Evolutionary conservation across 2,329 filamentous ascomycete genomes (phyloP), one percentile per base, ranked within the genome.

Genomic region (Beauveria australis): DNA sequence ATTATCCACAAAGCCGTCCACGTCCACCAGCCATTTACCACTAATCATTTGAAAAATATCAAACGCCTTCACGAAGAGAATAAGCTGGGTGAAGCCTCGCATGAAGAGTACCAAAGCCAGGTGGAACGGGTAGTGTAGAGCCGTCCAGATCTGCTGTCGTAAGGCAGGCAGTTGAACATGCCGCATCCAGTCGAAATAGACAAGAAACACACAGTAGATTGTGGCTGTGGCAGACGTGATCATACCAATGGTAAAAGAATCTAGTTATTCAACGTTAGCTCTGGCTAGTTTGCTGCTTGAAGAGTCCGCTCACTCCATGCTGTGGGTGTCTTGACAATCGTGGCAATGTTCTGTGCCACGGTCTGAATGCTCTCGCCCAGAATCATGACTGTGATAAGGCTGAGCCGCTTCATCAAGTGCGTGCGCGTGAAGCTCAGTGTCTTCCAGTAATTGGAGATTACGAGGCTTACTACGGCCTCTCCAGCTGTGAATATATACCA

Each of bases 281-380:
- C 22, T 52, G 49, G 22, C 18, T 6, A 19, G 7, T 48, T 24
- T 5, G 8, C 0, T 49, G 5, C 2, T 37, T 33, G 8, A 0
- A 19, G 22, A 5, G 8, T 3, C 8, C 3, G 65, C 68, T 61
- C 71, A 76, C 70, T 75, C 78, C 70, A 79, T 3, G 70, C 66
- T 54, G 74, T 71, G 1, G 74, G 73, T 30, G 71, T 72, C 61
- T 78, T 72, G 1, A 78, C 76, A 9, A 80, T 73, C 1, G 76
- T 79, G 46, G 79, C 81, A 19, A 87, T 81, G 41, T 76, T 75
- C 60, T 75, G 72, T 1, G 73, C 72, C 8, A 87, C 74, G n/a
- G 82, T 79, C 44, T 87, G 85, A 18, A 86, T 81, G 55, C 84
- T 84, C 66, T 88, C 85, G 16, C 86, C 85, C 61, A 88, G 79